A percentile compares a stretch with the other conserved stretches of the same genome.
phyloP scores from a whole-genome alignment of 1,139 yeast species.

The Arxiozyma telluris region DNA sequence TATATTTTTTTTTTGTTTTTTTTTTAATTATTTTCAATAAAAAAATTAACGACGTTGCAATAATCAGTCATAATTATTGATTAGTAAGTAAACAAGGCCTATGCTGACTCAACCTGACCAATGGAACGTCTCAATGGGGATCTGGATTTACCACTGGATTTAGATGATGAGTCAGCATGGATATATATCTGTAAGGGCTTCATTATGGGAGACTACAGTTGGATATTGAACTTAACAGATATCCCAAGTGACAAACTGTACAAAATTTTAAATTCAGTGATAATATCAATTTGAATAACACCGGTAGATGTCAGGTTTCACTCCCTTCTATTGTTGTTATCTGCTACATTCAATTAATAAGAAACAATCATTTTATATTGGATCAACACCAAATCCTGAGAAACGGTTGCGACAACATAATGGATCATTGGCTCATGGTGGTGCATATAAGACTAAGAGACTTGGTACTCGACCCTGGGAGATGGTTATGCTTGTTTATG shows the following conservation, averaged over 20 bases:
- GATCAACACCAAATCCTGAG: conserved; percentile 68
- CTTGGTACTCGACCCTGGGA: conserved; percentile 63
- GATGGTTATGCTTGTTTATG: conserved; percentile 52
- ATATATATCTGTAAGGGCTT: not conserved
- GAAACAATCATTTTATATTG: conserved; percentile 55
- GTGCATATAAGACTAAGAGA: conserved; percentile 57
- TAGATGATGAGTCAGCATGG: not conserved
- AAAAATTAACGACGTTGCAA: not conserved
- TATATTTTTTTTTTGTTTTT: too few relatives aligned
- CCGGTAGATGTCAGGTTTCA: not conserved
- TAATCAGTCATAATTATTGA: not conserved
- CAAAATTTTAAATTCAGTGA: not conserved
- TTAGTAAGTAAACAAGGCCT: not conserved
- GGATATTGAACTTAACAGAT: not conserved
- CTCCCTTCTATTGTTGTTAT: conserved; percentile 54
- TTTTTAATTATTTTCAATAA: too few relatives aligned
- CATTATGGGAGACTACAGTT: too few relatives aligned
- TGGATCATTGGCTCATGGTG: conserved; percentile 55
- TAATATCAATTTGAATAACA: not conserved
- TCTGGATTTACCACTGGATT: too few relatives aligned
- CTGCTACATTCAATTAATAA: conserved; percentile 50
- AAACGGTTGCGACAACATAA: conserved; percentile 70
- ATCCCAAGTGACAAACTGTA: not conserved
- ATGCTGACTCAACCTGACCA: not conserved
- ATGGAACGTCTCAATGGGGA: too few relatives aligned